Base-by-base conservation (phyloP, 257 asterid species). In the Fraxinus quadrangulata region DNA sequence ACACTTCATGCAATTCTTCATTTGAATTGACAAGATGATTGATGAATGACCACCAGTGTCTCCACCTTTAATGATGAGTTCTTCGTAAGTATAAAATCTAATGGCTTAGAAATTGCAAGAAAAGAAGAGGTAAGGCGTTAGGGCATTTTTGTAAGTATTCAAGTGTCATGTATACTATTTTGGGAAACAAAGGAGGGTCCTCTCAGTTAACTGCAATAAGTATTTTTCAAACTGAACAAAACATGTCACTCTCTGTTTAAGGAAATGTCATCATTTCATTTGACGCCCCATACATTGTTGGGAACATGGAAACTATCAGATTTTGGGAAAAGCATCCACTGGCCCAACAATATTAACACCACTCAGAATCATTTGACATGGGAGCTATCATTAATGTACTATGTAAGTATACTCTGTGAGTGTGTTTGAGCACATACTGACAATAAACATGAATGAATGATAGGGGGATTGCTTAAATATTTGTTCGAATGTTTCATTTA, bases 241-340 rank as follows among this genome's bases (percentile, higher is more conserved):
- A 82, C 54, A 73, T 75, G 42, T 28, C 65, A 23, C 73, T 70
- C 74, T 37, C 88, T 81, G 67, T 78, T 84, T 80, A 61, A 77
- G 89, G 96, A 75, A 87, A 86, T 45, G 89, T 87, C 84, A 91
- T 93, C 81, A 93, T 93, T 85, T 51, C 84, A 83, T 86, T 88
- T 83, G 86, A 88, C 90, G 81, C 88, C 91, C 87, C 83, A 84
- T 54, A 79, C 85, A 39, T 85, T 87, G 92, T 93, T 90, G 98
- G 98, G 97, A 93, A 93, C 96, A 89, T 91, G 98, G 97, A 91
- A 89, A 85, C 88, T 85, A 84, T 88, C 90, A 84, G 84, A 71
- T 85, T 89, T 87, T 78, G 80, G 95, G 93, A 80, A 91, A 84
- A 37, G 80, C 85, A 79, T 69, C 79, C 73, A 79, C 59, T 83